phyloP scores from a whole-genome alignment of 371 early-diverging fungal species.

The Choanephora cucurbitarum region DNA sequence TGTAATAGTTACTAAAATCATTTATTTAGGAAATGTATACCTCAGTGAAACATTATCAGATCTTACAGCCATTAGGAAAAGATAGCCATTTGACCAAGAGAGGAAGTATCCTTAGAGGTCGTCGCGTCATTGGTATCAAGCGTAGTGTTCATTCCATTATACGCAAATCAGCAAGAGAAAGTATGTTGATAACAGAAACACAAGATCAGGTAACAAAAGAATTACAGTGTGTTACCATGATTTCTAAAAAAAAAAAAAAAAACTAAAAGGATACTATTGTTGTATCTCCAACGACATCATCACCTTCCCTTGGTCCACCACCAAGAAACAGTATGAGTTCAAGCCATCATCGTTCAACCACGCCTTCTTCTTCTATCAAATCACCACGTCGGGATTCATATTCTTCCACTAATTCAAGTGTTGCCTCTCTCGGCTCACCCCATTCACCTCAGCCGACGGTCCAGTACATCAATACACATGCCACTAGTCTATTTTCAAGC shows the following conservation, averaged over 20 bases:
- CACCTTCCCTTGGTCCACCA: neutral
- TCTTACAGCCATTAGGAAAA: conserved; percentile 52
- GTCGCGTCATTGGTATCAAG: conserved; percentile 28
- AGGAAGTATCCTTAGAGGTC: conserved; percentile 32
- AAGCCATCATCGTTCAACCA: conserved; percentile 10
- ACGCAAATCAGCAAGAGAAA: conserved; percentile 30
- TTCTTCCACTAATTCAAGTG: conserved; percentile 24
- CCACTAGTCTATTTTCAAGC: conserved; percentile 31
- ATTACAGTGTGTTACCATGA: too few relatives aligned
- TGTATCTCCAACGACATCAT: neutral
- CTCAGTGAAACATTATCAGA: conserved; percentile 63
- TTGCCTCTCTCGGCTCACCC: conserved; percentile 18
- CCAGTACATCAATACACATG: conserved; percentile 24
- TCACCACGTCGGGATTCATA: conserved; percentile 25
- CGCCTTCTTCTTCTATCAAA: conserved; percentile 15
- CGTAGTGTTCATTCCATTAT: conserved; percentile 30
- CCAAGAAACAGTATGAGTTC: conserved; percentile 20
- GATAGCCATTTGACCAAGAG: conserved; percentile 17
- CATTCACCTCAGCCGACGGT: conserved; percentile 15
- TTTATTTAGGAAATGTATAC: conserved; percentile 71
- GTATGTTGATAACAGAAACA: conserved; percentile 16
- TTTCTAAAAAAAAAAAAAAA: too few relatives aligned
- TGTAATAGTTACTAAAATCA: too few relatives aligned
- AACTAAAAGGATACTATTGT: neutral
- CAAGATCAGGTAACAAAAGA: conserved; percentile 4